phyloP scores from a whole-genome alignment of 164 flowering plant species.

The Brasenia schreberi region DNA sequence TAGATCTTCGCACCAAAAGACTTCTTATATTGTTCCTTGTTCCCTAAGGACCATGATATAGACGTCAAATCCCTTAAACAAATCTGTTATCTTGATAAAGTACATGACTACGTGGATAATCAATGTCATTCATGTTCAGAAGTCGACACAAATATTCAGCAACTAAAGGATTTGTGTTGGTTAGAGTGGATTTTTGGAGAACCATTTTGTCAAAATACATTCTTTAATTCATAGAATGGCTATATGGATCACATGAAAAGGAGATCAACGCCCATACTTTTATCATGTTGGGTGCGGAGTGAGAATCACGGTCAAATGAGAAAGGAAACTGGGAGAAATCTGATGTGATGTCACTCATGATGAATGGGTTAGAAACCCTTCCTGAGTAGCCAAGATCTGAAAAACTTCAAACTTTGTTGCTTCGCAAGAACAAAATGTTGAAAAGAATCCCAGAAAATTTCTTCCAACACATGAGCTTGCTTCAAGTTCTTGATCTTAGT shows the following conservation, averaged over 20 bases:
- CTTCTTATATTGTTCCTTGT: conserved; percentile 6
- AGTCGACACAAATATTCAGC: background rate
- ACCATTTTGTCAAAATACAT: background rate
- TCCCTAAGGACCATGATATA: conserved; percentile 4
- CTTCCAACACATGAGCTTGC: conserved; percentile 12
- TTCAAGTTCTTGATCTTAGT: conserved; percentile 18
- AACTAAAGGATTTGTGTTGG: background rate
- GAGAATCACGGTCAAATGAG: conserved; percentile 5
- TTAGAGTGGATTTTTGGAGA: conserved; percentile 1
- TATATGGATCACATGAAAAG: background rate
- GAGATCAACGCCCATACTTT: conserved; percentile 2
- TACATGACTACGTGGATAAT: background rate
- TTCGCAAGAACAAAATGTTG: conserved; percentile 1
- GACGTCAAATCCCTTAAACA: background rate
- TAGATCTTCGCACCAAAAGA: background rate
- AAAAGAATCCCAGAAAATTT: conserved; percentile 7
- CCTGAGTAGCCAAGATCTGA: conserved; percentile 8
- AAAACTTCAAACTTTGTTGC: conserved; percentile 8
- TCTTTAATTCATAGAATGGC: conserved; percentile 4
- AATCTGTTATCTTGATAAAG: background rate
- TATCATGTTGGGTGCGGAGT: conserved; percentile 8
- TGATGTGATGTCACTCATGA: conserved; percentile 11
- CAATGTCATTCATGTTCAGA: background rate
- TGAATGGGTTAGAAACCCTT: conserved; percentile 5
- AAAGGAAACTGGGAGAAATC: conserved; percentile 6